A percentile compares a stretch with the other conserved stretches of the same genome.
These are phyloP conservation scores for Suillus spraguei DNA, from an alignment of 768 basidiomycete genomes.

Conservation along the genomic window DNA sequence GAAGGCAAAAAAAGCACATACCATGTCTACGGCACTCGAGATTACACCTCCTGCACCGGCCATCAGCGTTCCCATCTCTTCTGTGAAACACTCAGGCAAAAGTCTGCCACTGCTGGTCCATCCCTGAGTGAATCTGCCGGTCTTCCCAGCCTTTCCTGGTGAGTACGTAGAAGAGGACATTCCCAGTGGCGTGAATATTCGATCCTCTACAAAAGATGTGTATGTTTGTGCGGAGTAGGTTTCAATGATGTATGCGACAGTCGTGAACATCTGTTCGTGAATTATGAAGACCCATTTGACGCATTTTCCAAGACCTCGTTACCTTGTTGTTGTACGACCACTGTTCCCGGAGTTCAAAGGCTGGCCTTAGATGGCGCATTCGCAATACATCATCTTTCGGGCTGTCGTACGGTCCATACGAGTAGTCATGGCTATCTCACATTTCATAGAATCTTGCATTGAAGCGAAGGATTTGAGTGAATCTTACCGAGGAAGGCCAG, in stretches of 20 bases:
- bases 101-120: conserved; percentile 36
- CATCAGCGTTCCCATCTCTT: conserved; percentile 24
- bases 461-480: not conserved
- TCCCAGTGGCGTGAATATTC: conserved; percentile 41
- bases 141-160: conserved; percentile 30
- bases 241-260: conserved; percentile 36
- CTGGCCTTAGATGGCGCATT: conserved; percentile 33
- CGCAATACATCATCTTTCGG: conserved; percentile 24
- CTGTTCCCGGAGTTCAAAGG: conserved; percentile 38
- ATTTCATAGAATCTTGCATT: not conserved
- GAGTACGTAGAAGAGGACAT: conserved; percentile 46
- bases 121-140: conserved; percentile 36
- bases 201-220: conserved; percentile 41
- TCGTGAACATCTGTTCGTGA: conserved; percentile 41
- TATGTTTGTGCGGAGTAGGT: conserved; percentile 37
- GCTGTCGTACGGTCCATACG: conserved; percentile 32
- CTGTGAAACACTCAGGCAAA: conserved; percentile 35
- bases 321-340: conserved; percentile 45
- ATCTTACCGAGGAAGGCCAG: conserved; percentile 40
- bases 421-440: conserved; percentile 35
- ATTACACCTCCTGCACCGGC: conserved; percentile 48
- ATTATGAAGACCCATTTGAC: not conserved
- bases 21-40: conserved; percentile 45
- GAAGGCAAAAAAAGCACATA: conserved; percentile 19
- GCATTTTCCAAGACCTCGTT: not conserved